A percentile compares a stretch with the other conserved stretches of the same genome.
phyloP scores from a whole-genome alignment of 495 filamentous ascomycete genomes.

The Penicillium longicatenatum region DNA sequence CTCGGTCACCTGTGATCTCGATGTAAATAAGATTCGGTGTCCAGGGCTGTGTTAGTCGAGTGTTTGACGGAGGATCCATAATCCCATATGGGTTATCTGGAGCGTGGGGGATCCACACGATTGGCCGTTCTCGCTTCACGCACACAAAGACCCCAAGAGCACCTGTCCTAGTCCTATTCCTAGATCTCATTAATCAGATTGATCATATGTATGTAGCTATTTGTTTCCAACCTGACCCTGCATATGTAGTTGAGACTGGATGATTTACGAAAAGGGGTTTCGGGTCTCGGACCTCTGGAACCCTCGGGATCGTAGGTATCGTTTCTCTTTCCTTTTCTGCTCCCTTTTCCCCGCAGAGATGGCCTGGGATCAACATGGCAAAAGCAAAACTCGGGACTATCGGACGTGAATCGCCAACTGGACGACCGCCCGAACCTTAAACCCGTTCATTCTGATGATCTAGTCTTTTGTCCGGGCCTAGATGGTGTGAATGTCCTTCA shows the following conservation, averaged over 20 bases:
- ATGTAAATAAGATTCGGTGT: no score
- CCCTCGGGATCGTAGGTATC: neutral
- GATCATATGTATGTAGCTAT: neutral
- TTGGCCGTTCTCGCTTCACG: neutral
- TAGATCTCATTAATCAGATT: no score
- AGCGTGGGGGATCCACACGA: neutral
- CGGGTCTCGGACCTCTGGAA: no score
- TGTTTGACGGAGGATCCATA: no score
- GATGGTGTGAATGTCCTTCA: neutral
- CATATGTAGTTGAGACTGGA: neutral
- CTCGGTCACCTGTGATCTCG: no score
- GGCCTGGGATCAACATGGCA: neutral
- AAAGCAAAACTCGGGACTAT: neutral
- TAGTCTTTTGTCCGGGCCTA: neutral
- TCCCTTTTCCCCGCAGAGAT: neutral
- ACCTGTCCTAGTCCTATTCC: no score
- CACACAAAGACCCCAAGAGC: no score
- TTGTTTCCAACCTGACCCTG: neutral
- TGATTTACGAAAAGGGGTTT: neutral
- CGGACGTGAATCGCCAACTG: conserved; percentile 1
- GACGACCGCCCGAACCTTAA: conserved; percentile 13
- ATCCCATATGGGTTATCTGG: neutral
- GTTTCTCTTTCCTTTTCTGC: neutral
- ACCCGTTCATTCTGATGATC: neutral
- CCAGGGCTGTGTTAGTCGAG: no score